A percentile compares a stretch with the other conserved stretches of the same genome.
phyloP scores from a whole-genome alignment of 106 monocot species.

The Acanthochlamys bracteata region DNA sequence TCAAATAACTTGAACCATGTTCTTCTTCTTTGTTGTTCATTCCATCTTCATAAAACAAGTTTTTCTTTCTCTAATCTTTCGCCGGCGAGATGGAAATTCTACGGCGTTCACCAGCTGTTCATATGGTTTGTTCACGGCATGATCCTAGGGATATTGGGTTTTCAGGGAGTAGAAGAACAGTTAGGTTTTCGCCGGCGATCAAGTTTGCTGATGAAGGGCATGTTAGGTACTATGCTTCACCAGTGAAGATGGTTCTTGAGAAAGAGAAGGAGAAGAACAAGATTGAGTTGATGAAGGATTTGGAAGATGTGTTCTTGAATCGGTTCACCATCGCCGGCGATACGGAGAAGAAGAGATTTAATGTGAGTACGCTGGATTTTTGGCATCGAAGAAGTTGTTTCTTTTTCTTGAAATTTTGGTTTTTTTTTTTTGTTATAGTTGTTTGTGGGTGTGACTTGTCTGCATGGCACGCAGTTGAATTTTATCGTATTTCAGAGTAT shows the following conservation, averaged over 20 bases:
- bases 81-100: slow-evolving; percentile 1
- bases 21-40: too few species aligned
- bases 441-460: not conserved
- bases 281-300: slow-evolving; percentile 13
- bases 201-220: slow-evolving; percentile 29
- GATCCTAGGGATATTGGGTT: not conserved
- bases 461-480: not conserved
- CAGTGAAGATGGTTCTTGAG: slow-evolving; percentile 15
- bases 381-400: too few species aligned
- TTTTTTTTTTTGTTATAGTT: too few species aligned
- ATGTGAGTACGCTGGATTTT: too few species aligned
- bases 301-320: slow-evolving; percentile 9
- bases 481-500: too few species aligned
- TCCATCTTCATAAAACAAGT: too few species aligned
- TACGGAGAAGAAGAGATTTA: too few species aligned
- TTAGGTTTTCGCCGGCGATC: not conserved
- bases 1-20: too few species aligned
- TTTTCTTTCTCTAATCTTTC: not conserved
- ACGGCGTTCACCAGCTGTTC: not conserved
- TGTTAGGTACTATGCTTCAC: slow-evolving; percentile 18
- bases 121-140: not conserved
- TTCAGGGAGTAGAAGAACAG: not conserved
- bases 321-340: too few species aligned
- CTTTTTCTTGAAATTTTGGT: too few species aligned
- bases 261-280: slow-evolving; percentile 19